Conservation (phyloP, 208 protist species). For the Naegleria gruberi region DNA sequence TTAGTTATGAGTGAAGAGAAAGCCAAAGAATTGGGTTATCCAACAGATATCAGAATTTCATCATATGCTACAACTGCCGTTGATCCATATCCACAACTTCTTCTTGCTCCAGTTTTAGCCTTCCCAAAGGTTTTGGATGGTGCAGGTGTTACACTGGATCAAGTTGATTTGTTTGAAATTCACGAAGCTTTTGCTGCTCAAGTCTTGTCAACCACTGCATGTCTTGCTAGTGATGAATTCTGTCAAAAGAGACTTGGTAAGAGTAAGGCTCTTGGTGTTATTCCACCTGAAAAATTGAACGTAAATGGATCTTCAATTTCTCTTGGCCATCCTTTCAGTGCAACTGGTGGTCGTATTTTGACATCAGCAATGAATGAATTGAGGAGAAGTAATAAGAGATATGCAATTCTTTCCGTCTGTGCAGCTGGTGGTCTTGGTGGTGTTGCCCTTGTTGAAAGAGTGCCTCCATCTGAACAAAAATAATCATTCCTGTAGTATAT, state of each 20-base stretch:
- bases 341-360: slow-evolving; percentile 66
- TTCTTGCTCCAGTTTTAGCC: slow-evolving; percentile 65
- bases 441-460: slow-evolving; percentile 60
- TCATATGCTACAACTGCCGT: slow-evolving; percentile 62
- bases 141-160: slow-evolving; percentile 56
- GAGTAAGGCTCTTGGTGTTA: slow-evolving; percentile 41
- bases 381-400: slow-evolving; percentile 57
- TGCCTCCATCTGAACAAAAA: slow-evolving; percentile 33
- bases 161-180: slow-evolving; percentile 72
- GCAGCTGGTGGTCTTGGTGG: slow-evolving; percentile 67
- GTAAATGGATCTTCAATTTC: slow-evolving; percentile 64
- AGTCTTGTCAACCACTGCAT: slow-evolving; percentile 64
- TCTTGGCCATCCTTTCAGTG: slow-evolving; percentile 71
- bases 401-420: slow-evolving; percentile 70
- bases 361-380: slow-evolving; percentile 64
- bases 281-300: slow-evolving; percentile 57
- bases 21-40: slow-evolving; percentile 59
- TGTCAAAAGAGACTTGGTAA: slow-evolving; percentile 48
- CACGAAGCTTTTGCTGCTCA: slow-evolving; percentile 76
- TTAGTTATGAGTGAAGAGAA: slow-evolving; percentile 71
- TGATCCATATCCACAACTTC: slow-evolving; percentile 70
- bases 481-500: too few relatives aligned
- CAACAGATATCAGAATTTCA: slow-evolving; percentile 55
- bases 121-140: slow-evolving; percentile 58
- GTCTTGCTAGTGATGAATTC: slow-evolving; percentile 57